Percentiles rank a stretch among this genome's conserved stretches.
These are phyloP conservation scores for Aeminium ludgeri DNA, from an alignment of 495 filamentous ascomycete species.

Conservation along the genomic window DNA sequence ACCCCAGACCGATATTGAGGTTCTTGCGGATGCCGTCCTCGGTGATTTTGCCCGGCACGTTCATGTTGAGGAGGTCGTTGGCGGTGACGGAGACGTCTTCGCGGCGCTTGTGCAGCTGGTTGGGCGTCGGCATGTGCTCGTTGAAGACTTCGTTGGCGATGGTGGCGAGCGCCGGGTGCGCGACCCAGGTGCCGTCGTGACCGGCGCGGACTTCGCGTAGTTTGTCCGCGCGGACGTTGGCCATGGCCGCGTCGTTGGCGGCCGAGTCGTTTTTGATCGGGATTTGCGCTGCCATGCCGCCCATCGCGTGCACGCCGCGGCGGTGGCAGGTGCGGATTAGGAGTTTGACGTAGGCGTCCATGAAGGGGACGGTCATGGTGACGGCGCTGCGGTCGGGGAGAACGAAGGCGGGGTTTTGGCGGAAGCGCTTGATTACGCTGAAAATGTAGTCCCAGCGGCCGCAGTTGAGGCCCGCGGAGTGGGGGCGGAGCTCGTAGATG, in stretches of 20 bases:
- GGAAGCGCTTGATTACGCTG: constrained; percentile 99
- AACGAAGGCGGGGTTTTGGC: constrained; percentile 79
- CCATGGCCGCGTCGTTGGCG: constrained; percentile 91
- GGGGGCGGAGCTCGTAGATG: constrained; percentile 96
- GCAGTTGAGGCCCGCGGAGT: constrained; percentile 93
- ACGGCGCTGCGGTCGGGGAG: constrained; percentile 81
- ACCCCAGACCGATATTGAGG: constrained; percentile 85
- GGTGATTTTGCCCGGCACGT: constrained; percentile 83
- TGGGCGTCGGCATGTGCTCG: constrained; percentile 96
- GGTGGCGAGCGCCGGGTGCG: constrained; percentile 77
- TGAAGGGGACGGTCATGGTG: constrained; percentile 98
- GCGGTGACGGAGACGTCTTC: constrained; percentile 76
- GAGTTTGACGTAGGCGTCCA: constrained; percentile 92
- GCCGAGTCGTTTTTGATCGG: constrained; percentile 86
- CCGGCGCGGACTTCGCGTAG: constrained; percentile 88
- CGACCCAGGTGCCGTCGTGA: constrained; percentile 95
- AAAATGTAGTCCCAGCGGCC: constrained; percentile 99
- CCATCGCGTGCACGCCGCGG: constrained; percentile 94
- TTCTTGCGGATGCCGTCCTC: constrained; percentile 97
- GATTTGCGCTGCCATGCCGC: constrained; percentile 98
- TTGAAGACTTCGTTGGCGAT: constrained; percentile 95
- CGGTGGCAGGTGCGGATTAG: constrained; percentile 96
- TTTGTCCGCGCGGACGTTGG: constrained; percentile 83
- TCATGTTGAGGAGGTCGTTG: constrained; percentile 96
- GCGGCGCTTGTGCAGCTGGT: constrained; percentile 81